Base-by-base conservation (phyloP, 345 rosid genomes). In the Moringa oleifera region DNA sequence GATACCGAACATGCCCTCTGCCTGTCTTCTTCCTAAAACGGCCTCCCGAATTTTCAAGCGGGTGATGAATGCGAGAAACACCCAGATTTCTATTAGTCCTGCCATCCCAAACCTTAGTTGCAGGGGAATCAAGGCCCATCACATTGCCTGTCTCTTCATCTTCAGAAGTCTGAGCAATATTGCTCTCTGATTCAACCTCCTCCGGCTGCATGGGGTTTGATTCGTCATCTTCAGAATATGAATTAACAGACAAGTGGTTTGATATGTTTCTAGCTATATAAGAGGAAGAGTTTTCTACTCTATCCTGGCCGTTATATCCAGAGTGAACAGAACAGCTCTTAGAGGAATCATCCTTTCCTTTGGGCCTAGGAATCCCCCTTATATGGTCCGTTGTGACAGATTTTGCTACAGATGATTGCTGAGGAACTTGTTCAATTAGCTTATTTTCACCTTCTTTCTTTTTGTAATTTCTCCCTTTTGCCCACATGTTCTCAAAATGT, bases 21-120 rank as follows among this genome's bases (percentile, higher is more conserved):
- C 75, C 58, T 50, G 74, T 75, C 68, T 69, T 87, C 78, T 79
- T 82, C 47, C 68, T 58, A 21, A 53, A 62, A 68, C 25, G 74
- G 54, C 84, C 78, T 53, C 68, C 79, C 72, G 78, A 77, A 78
- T 80, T 80, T 84, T 95, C 99, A 74, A 95, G 96, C 6, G 99
- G 99, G 80, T 91, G 99, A 75, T 85, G 99, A 73, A 95, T 87
- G 61, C 66, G 85, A 52, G 95, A 80, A 65, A 79, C 82, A 69
- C 79, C 69, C 68, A 68, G 69, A 67, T 84, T 91, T 84, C 92
- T 89, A 64, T 91, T 91, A 21, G 79, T 89, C 73, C 77, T 87
- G 41, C 84, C 91, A 85, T 95, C 96, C 99, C 99, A 95, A 77
- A 95, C 97, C 78, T 83, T 87, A 59, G 89, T 95, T 72, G 84